Percentiles rank a stretch among this genome's conserved stretches.
Evolutionary conservation across 352 stramenopile genomes (phyloP).

Genomic region (Phytophthora meadii): DNA sequence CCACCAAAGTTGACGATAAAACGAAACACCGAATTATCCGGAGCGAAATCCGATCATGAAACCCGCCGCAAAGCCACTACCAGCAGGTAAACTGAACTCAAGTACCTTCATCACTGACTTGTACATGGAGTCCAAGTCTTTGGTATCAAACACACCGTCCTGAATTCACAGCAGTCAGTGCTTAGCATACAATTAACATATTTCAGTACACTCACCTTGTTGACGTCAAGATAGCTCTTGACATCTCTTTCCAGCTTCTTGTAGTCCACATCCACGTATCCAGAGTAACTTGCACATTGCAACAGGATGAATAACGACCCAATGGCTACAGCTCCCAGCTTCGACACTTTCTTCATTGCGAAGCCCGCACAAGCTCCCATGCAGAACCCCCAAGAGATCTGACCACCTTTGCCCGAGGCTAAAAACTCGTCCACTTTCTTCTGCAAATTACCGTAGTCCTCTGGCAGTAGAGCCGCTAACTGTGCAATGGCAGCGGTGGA

Average conservation of each 20-base stretch:
- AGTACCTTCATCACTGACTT: slow-evolving; percentile 80
- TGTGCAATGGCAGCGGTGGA: slow-evolving; percentile 42
- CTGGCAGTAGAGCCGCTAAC: slow-evolving; percentile 48
- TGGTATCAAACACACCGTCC: slow-evolving; percentile 76
- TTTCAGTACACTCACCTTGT: slow-evolving; percentile 54
- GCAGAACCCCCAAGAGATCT: slow-evolving; percentile 91
- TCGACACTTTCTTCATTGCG: slow-evolving; percentile 92
- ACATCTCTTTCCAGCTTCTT: slow-evolving; percentile 89
- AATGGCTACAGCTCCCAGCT: slow-evolving; percentile 85
- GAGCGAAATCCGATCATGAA: slow-evolving; percentile 83
- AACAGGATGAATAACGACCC: slow-evolving; percentile 88
- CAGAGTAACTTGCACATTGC: slow-evolving; percentile 89
- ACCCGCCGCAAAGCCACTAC: slow-evolving; percentile 75
- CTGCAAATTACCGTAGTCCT: slow-evolving; percentile 52
- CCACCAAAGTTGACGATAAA: background rate
- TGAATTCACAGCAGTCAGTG: slow-evolving; percentile 22
- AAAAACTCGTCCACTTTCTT: slow-evolving; percentile 70
- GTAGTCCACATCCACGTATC: slow-evolving; percentile 94
- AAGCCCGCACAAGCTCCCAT: slow-evolving; percentile 93
- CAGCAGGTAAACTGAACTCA: slow-evolving; percentile 79
- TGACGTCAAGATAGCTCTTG: slow-evolving; percentile 75
- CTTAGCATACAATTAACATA: background rate
- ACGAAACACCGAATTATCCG: slow-evolving; percentile 39
- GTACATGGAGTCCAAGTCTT: slow-evolving; percentile 83
- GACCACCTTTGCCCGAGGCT: slow-evolving; percentile 66